phyloP scores from a whole-genome alignment of 352 stramenopile species.

The Elongisporangium senticosum region DNA sequence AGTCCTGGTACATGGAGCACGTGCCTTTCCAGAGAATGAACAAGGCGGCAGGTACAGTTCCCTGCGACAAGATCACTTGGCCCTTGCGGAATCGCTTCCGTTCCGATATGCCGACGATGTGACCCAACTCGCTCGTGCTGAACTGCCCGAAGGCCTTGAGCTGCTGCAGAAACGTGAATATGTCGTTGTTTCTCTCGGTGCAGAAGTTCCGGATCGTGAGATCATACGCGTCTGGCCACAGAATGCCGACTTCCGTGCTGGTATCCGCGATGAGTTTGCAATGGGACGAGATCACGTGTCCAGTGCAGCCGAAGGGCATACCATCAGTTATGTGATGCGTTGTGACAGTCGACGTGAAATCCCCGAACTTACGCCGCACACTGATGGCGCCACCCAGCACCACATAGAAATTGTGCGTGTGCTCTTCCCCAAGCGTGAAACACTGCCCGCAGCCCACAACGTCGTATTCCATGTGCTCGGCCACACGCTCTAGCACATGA shows the following conservation, averaged over 20 bases:
- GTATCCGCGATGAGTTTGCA: conserved; percentile 58
- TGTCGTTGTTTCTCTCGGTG: conserved; percentile 52
- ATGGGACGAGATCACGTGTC: conserved; percentile 39
- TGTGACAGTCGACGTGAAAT: conserved; percentile 55
- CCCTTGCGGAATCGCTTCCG: conserved; percentile 60
- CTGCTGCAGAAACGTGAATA: conserved; percentile 66
- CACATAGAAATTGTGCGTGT: conserved; percentile 68
- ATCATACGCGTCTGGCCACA: conserved; percentile 55
- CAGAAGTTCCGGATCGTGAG: conserved; percentile 49
- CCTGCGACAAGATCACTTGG: conserved; percentile 57
- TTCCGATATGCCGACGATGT: conserved; percentile 73
- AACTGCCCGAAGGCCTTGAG: conserved; percentile 57
- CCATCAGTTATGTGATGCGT: conserved; percentile 58
- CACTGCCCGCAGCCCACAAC: conserved; percentile 56
- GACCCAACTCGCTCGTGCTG: conserved; percentile 53
- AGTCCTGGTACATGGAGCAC: conserved; percentile 62
- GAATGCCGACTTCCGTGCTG: conserved; percentile 56
- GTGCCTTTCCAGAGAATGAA: conserved; percentile 63
- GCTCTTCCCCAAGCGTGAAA: conserved; percentile 47
- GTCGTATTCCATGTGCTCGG: conserved; percentile 54
- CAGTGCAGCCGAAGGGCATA: conserved; percentile 52
- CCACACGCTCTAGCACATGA: conserved; percentile 34
- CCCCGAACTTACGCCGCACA: conserved; percentile 48
- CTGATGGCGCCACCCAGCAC: conserved; percentile 51
- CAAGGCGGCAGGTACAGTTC: conserved; percentile 42